Percentiles rank a stretch among this genome's conserved stretches.
Evolutionary conservation across 352 stramenopile genomes (phyloP).

Genomic region (Phytophthora cactorum): DNA sequence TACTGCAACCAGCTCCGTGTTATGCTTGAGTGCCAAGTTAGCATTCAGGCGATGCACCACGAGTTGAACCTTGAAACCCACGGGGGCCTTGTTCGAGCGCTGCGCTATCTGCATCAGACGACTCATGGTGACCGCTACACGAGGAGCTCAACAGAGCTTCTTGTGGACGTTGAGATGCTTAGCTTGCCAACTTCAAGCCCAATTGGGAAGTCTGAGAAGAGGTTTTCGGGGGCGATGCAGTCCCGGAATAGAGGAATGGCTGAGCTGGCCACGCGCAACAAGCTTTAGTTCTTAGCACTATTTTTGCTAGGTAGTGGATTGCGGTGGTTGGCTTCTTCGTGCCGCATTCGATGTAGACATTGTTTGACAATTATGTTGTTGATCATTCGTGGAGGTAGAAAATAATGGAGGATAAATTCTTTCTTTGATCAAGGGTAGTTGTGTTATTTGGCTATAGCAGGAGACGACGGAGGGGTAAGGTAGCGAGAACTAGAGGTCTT

Average conservation of each 20-base stretch:
- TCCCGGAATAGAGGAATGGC: conserved; percentile 33
- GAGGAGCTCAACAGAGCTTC: conserved; percentile 3
- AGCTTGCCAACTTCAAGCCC: conserved; percentile 21
- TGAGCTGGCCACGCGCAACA: neutral
- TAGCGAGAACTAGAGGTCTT: conserved; percentile 6
- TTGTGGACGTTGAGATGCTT: conserved; percentile 1
- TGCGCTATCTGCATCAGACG: conserved; percentile 70
- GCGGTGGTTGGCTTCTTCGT: neutral
- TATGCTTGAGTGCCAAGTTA: conserved; percentile 52
- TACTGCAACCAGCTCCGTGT: conserved; percentile 62
- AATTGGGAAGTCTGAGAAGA: conserved; percentile 32
- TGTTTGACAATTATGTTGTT: neutral
- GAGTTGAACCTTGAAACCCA: conserved; percentile 76
- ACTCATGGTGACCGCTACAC: conserved; percentile 47
- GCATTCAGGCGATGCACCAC: conserved; percentile 72
- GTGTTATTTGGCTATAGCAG: neutral
- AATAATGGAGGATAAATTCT: conserved; percentile 1
- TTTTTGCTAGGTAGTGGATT: conserved; percentile 27
- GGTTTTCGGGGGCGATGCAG: conserved; percentile 18
- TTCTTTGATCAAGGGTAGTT: conserved; percentile 9
- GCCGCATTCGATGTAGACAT: neutral
- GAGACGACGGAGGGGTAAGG: conserved; percentile 13
- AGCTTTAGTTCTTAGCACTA: conserved; percentile 22
- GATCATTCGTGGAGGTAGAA: neutral
- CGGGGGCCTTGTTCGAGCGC: conserved; percentile 61